Conservation (phyloP, 2,329 filamentous ascomycete species). For the Ploettnerulaceae sp. region DNA sequence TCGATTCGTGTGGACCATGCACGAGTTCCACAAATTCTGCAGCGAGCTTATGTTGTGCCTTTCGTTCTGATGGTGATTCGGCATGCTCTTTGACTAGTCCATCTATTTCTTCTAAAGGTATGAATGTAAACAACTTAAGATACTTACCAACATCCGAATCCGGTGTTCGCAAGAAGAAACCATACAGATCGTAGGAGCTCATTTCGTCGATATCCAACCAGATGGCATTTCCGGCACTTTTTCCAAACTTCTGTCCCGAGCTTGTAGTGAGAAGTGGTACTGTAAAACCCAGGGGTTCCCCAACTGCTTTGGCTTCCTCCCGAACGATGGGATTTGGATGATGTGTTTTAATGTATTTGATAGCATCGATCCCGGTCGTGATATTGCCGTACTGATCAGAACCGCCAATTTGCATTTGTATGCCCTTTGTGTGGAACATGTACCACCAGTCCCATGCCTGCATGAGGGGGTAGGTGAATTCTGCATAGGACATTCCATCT, state of each 20-base stretch:
- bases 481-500: constrained; percentile 89
- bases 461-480: constrained; percentile 88
- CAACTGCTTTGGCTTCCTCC: constrained; percentile 37
- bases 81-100: constrained; percentile 63
- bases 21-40: constrained; percentile 75
- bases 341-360: constrained; percentile 66
- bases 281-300: constrained; percentile 73
- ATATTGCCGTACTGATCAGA: constrained; percentile 98
- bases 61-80: constrained; percentile 62
- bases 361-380: constrained; percentile 77
- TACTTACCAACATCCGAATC: constrained; percentile 79
- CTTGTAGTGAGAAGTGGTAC: constrained; percentile 84
- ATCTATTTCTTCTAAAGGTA: constrained; percentile 66
- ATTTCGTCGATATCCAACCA: constrained; percentile 87
- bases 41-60: constrained; percentile 80
- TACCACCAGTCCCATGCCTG: constrained; percentile 98
- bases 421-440: constrained; percentile 62
- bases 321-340: constrained; percentile 46
- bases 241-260: constrained; percentile 86
- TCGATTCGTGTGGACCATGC: constrained; percentile 64
- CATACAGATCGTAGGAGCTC: constrained; percentile 77
- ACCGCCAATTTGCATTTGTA: constrained; percentile 87
- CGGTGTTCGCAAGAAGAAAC: constrained; percentile 79
- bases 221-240: constrained; percentile 87
- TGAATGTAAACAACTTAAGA: constrained; percentile 85